A percentile compares a stretch with the other conserved stretches of the same genome.
These are phyloP conservation scores for Blastocystis sp. DNA, from an alignment of 352 stramenopile genomes.

Conservation along the genomic window DNA sequence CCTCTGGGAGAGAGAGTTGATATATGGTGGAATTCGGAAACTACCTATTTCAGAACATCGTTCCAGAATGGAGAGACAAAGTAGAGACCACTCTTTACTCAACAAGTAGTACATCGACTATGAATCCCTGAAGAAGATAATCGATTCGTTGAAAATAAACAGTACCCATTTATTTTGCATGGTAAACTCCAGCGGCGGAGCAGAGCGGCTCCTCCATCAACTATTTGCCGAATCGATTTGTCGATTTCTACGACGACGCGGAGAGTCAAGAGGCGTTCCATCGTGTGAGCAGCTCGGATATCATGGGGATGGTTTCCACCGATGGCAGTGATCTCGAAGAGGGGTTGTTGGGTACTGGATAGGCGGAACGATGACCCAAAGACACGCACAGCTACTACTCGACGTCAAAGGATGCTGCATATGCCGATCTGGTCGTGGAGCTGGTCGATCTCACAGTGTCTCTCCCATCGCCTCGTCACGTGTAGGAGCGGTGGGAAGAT, in stretches of 20 bases:
- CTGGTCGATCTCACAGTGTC: neutral
- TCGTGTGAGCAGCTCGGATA: slow-evolving; percentile 20
- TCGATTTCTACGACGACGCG: slow-evolving; percentile 52
- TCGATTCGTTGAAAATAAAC: slow-evolving; percentile 45
- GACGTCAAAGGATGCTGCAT: slow-evolving; percentile 25
- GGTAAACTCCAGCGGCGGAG: too few species aligned
- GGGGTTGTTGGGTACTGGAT: neutral
- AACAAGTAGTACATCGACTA: slow-evolving; percentile 53
- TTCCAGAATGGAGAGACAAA: slow-evolving; percentile 68
- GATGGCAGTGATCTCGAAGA: slow-evolving; percentile 69
- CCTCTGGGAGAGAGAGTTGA: neutral
- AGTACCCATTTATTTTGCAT: neutral
- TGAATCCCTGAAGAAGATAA: slow-evolving; percentile 63
- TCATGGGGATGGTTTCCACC: slow-evolving; percentile 27
- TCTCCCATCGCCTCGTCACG: neutral
- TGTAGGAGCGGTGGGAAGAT: slow-evolving; percentile 58
- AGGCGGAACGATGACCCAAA: neutral
- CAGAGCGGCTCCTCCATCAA: too few species aligned
- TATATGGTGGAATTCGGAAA: slow-evolving; percentile 64
- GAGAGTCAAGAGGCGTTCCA: slow-evolving; percentile 47
- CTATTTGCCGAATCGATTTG: neutral
- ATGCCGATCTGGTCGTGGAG: slow-evolving; percentile 39
- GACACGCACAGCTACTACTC: slow-evolving; percentile 54
- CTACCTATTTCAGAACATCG: slow-evolving; percentile 49
- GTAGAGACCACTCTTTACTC: neutral